Base-by-base conservation (phyloP, 2,329 filamentous ascomycete species). In the Aspergillus candidus region DNA sequence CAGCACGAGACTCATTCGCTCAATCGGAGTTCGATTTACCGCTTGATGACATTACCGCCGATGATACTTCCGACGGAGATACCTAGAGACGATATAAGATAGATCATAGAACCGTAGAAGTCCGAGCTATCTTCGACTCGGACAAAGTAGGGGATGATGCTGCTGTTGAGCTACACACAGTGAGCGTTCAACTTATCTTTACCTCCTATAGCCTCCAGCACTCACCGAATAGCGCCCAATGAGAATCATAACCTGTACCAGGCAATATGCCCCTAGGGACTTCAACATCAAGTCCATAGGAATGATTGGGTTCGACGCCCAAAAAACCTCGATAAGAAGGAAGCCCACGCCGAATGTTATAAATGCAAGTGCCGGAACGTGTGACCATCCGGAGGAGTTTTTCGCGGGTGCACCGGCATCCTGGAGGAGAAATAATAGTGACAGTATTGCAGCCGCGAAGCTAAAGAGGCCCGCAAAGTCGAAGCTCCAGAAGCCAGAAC, bases 301-400 rank as follows among this genome's bases (percentile, higher is more conserved):
- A 4, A 58, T 47, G 6, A 58, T 33, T 8, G 56, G 54, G 6
- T 43, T 49, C 12, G 3, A 11, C 4, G 54, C 55, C 47, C 47
- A 54, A 33, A 40, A 48, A 3, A 43, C 22, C 33, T 58, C 56
- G 4, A 48, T 41, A 6, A 43, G 14, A 18, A 57, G 27, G 31
- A 52, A 50, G 2, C 40, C 6, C 1, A 32, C 34, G 2, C 34
- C 29, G 11, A 18, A 41, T 6, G 31, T 32, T 1, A 44, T 7
- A 6, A 51, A 36, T 6, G 32, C 37, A 4, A 44, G 10, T 3
- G 33, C 12, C 10, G 43, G 32, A 10, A 44, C 17, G 2, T 22
- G n/a, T 4, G 27, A 34, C 3, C 13, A 32, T 32, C n/a, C 27
- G n/a, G 22, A 27, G 6, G 22, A 27, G 22, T 15, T 32, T 10